phyloP scores from a whole-genome alignment of 164 flowering plant genomes.

The Houttuynia cordata region DNA sequence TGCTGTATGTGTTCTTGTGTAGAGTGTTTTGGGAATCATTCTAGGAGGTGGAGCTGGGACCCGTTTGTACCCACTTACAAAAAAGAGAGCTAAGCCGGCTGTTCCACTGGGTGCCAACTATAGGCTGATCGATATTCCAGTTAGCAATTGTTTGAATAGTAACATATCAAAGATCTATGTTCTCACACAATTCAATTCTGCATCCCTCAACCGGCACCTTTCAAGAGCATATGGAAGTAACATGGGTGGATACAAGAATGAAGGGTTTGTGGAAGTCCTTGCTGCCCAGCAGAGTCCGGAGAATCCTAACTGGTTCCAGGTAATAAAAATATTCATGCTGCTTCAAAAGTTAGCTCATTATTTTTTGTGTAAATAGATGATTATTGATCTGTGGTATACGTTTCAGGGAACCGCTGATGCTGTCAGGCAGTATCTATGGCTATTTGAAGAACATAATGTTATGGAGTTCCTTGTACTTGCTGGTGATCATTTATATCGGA shows the following conservation, averaged over 20 bases:
- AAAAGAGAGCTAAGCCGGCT: constrained; percentile 87
- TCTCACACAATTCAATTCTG: constrained; percentile 88
- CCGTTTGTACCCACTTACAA: constrained; percentile 76
- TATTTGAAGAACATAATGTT: constrained; percentile 91
- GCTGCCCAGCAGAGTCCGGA: constrained; percentile 97
- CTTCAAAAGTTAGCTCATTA: not conserved
- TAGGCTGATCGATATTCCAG: constrained; percentile 81
- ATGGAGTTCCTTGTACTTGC: constrained; percentile 81
- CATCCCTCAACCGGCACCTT: constrained; percentile 85
- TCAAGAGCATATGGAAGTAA: constrained; percentile 75
- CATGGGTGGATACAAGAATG: constrained; percentile 79
- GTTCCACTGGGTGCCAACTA: constrained; percentile 88
- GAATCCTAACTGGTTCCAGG: constrained; percentile 95
- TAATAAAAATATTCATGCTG: constrained; percentile 7
- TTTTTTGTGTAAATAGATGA: not conserved
- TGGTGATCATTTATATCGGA: constrained; percentile 90
- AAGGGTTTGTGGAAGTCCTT: constrained; percentile 92
- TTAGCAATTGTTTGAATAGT: constrained; percentile 89
- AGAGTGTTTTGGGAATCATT: constrained; percentile 88
- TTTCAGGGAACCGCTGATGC: constrained; percentile 98
- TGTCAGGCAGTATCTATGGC: constrained; percentile 89
- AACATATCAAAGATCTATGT: constrained; percentile 77
- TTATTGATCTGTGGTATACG: not conserved
- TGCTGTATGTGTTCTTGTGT: constrained; percentile 2
- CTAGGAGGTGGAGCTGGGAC: constrained; percentile 96